Evolutionary conservation across 768 basidiomycete species (phyloP), one percentile per base, ranked within the genome.

Genomic region (Pleurotus cornucopiae): DNA sequence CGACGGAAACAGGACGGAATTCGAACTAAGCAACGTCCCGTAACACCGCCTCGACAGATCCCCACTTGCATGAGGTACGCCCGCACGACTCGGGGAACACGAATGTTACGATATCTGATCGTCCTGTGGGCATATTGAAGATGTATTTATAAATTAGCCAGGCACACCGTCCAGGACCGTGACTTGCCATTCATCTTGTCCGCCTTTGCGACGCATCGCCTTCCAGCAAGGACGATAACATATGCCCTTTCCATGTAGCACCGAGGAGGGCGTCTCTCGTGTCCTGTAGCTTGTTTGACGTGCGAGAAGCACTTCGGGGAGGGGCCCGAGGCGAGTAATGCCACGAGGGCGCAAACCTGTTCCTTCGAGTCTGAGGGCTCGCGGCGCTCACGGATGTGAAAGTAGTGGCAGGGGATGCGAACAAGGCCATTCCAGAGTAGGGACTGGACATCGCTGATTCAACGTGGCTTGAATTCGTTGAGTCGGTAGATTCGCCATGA

Each of bases 371-470:
- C 51, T 41, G 34, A 3, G 48, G 48, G 9, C 37, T 40, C n/a
- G 2, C 12, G 13, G 16, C 23, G 20, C 12, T 41, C 2, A 53
- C 5, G 11, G 51, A 53, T 7, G 18, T 11, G 5, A 40, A 41
- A n/a, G 38, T 53, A 6, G 21, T 53, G 20, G 51, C 39, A 23
- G 51, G 51, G n/a, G 39, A 53, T 18, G 51, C 51, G 51, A 53
- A 53, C 12, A 6, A 14, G 5, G 48, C 48, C n/a, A 3, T 34
- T 0, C 30, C 30, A 3, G 30, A 34, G 30, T 34, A 34, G 7
- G 30, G 30, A 34, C 2, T 34, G 30, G 30, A 34, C 6, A 9
- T 34, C 4, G 30, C 30, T 34, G 30, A 34, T 11, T 9, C 30
- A 18, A 18, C 18, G 30, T 9, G 3, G 0, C 30, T 34, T 2